These are phyloP conservation scores for Diutina pseudorugosa DNA, from an alignment of 1,139 yeast species.

Conservation along the genomic window DNA sequence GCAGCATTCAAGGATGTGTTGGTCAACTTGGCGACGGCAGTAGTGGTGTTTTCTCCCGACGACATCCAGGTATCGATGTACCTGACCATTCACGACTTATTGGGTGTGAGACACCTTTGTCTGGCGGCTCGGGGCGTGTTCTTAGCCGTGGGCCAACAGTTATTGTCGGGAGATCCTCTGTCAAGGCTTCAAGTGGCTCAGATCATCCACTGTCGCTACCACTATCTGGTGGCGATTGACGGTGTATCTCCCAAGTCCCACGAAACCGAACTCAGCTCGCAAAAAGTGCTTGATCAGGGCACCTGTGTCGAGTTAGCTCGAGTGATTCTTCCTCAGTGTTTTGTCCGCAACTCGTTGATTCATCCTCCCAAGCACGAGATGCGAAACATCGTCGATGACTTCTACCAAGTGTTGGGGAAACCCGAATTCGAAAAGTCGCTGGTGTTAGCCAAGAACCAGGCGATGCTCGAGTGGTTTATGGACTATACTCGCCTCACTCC, in stretches of 20 bases:
- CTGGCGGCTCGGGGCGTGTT: constrained; percentile 52
- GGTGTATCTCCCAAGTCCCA: constrained; percentile 17
- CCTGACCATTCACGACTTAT: constrained; percentile 54
- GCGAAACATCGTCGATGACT: constrained; percentile 57
- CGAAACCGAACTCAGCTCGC: constrained; percentile 30
- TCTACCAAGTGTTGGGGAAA: constrained; percentile 64
- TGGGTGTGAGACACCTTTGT: constrained; percentile 64
- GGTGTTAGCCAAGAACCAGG: constrained; percentile 28
- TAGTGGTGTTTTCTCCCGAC: constrained; percentile 10
- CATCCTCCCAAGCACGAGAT: constrained; percentile 53
- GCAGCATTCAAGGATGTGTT: constrained; percentile 41
- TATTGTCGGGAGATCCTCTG: constrained; percentile 27
- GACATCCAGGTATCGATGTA: constrained; percentile 29
- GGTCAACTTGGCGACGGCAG: constrained; percentile 26
- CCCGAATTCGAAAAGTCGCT: constrained; percentile 33
- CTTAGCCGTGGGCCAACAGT: constrained; percentile 44
- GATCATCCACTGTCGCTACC: constrained; percentile 67
- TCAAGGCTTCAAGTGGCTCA: constrained; percentile 50
- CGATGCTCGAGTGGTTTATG: constrained; percentile 38
- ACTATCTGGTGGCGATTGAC: constrained; percentile 48
- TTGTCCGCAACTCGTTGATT: constrained; percentile 48
- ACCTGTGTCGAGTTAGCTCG: constrained; percentile 49
- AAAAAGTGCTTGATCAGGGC: constrained; percentile 13
- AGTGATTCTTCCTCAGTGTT: constrained; percentile 52
- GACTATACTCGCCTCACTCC: constrained; percentile 36